A percentile compares a stretch with the other conserved stretches of the same genome.
Evolutionary conservation across 2,329 filamentous ascomycete genomes (phyloP).

Genomic region (Akanthomyces lecanii): DNA sequence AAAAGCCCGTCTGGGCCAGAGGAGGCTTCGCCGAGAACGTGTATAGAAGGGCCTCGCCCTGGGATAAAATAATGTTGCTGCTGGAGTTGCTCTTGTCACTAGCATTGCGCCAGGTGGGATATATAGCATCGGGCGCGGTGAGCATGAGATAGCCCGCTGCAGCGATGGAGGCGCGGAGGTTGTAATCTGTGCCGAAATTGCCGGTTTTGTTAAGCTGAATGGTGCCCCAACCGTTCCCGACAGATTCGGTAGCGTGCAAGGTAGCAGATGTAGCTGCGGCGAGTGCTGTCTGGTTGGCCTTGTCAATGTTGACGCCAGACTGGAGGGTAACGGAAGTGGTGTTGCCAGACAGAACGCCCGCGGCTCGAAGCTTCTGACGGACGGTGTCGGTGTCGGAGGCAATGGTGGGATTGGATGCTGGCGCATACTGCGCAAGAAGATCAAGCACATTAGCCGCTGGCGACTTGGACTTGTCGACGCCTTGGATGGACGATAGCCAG

Average conservation of each 20-base stretch:
- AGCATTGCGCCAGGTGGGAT: constrained; percentile 15
- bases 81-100: not conserved
- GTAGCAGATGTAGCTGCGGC: constrained; percentile 11
- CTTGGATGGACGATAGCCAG: not conserved
- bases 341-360: constrained; percentile 9
- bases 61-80: not conserved
- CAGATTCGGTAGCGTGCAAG: not conserved
- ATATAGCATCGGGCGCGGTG: constrained; percentile 17
- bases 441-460: constrained; percentile 16
- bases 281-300: constrained; percentile 17
- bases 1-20: constrained; percentile 21
- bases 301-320: not conserved
- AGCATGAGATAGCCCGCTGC: constrained; percentile 16
- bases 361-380: constrained; percentile 2
- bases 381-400: constrained; percentile 12
- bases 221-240: constrained; percentile 16
- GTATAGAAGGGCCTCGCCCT: constrained; percentile 15
- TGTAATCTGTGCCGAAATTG: constrained; percentile 13
- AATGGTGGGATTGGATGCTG: constrained; percentile 10
- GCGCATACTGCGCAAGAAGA: constrained; percentile 14
- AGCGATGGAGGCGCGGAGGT: constrained; percentile 7
- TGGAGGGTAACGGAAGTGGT: constrained; percentile 10
- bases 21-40: constrained; percentile 18
- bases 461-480: constrained; percentile 8
- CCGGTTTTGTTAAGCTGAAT: constrained; percentile 1